phyloP scores from a whole-genome alignment of 1,284 basidiomycete species.

The Cutaneotrichosporon cutaneum region DNA sequence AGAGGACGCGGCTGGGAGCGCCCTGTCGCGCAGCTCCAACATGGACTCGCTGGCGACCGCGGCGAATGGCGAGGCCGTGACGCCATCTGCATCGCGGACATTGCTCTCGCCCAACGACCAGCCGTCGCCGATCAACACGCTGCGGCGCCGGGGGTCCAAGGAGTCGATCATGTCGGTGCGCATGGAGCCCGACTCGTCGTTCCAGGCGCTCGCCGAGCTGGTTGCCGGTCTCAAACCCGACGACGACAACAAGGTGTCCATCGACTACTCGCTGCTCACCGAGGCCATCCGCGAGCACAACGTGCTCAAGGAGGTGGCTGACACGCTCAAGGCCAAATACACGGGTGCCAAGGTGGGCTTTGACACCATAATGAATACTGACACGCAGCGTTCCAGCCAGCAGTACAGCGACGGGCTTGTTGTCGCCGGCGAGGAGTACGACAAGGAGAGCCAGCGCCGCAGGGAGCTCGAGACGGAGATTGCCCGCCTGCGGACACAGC shows the following conservation, averaged over 20 bases:
- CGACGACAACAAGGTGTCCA: conserved; percentile 63
- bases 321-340: conserved; percentile 70
- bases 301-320: conserved; percentile 63
- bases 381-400: conserved; percentile 71
- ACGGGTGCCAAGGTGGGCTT: conserved; percentile 77
- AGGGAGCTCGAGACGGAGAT: conserved; percentile 91
- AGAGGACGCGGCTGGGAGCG: not conserved
- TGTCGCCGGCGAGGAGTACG: conserved; percentile 90
- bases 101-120: conserved; percentile 35
- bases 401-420: conserved; percentile 88
- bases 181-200: conserved; percentile 35
- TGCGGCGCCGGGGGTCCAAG: conserved; percentile 43
- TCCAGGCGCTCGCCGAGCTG: conserved; percentile 46
- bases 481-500: conserved; percentile 72
- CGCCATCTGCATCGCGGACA: conserved; percentile 25
- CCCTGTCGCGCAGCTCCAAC: conserved; percentile 28
- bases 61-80: conserved; percentile 12
- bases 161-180: conserved; percentile 41
- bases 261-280: conserved; percentile 74
- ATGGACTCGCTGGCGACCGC: conserved; percentile 26
- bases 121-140: conserved; percentile 24
- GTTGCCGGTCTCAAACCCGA: conserved; percentile 65
- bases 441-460: conserved; percentile 79
- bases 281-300: conserved; percentile 69
- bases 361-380: not conserved